Evolutionary conservation across 2,329 filamentous ascomycete genomes (phyloP), one percentile per base, ranked within the genome.

Genomic region (Talaromyces amestolkiae): DNA sequence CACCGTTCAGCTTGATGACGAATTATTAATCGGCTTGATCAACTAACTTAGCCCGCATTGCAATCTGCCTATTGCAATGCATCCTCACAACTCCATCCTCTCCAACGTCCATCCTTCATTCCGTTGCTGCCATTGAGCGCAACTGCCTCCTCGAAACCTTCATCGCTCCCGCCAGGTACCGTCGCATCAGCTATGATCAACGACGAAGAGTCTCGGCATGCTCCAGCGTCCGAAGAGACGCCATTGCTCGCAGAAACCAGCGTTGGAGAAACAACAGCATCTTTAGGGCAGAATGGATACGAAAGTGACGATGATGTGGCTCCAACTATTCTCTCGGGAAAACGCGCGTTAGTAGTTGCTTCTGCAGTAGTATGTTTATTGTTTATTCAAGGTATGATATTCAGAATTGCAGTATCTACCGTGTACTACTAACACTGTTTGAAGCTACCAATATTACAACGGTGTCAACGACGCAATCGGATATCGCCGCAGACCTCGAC

Each of bases 381-480:
- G 15, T 69, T 74, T 27, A 72, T 74, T 51, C 71, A 71, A 61
- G 65, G 72, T 74, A 64, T 22, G 53, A 15, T 39, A 27, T 35
- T 11, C 7, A 27, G 43, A 27, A 51, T 11, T 19, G 24, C 15
- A 31, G 22, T n/a, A 11, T 61, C 7, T 49, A 22, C 33, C 6
- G 9, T 15, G 39, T 31, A 45, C 19, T 17, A 53, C 43, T 54
- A 17, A 39, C n/a, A 43, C 10, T 19, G 22, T 4, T 22, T 7
- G 22, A 19, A 84, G 83, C 84, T 17, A 83, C 85, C 68, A 95
- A 95, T 72, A 91, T 93, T 78, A 91, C 89, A 13, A 88, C 92
- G 70, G 88, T 96, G 73, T 91, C 91, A 6, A 93, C 92, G 64
- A 91, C 90, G 1, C 92, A 95, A 77, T 91, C 89, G 8, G 83